Evolutionary conservation across 2,329 filamentous ascomycete genomes (phyloP), one percentile per base, ranked within the genome.

Genomic region (Curvularia hawaiiensis): DNA sequence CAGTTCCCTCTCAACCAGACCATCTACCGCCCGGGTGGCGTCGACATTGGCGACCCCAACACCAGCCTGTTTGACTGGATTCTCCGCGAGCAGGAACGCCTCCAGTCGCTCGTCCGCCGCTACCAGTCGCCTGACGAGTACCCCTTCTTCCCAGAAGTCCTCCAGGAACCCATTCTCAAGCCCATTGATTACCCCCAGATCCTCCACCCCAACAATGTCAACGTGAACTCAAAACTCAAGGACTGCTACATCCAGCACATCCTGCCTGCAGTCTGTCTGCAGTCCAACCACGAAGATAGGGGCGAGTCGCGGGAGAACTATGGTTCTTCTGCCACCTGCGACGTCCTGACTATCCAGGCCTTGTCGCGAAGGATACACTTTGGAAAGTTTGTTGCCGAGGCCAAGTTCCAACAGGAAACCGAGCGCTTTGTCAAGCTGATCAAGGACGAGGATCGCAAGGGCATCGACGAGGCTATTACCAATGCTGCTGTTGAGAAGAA

Each of bases 101-200:
- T 98, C 6, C 94, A 99, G 76, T 97, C 93, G 14, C 86, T 92
- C 51, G 93, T 99, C 66, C 92, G 95, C 66, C 92, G 95, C 74
- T 99, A 92, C 82, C 89, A 99, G 76, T 92, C 92, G 0, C 95
- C 95, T 39, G 95, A 99, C 82, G 95, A 99, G 79, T 94, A 97
- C 77, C 91, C 95, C 22, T 99, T 98, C 86, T 99, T 97, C 80
- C 91, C 92, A 1, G 84, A 90, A 30, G 88, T 86, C 10, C 82
- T 97, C 40, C 86, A 91, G 70, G 82, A 84, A 54, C 91, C 94
- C 26, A 90, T 99, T 60, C 85, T 99, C n/a, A 88, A 90, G 66
- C 90, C 92, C 9, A 84, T 99, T 66, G 78, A 90, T 74, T 99
- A 99, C 80, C 95, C 95, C 12, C 83, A 84, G 71, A 92, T 99